phyloP scores from a whole-genome alignment of 768 basidiomycete species.

The Tylopilus plumbeoviolaceoides region DNA sequence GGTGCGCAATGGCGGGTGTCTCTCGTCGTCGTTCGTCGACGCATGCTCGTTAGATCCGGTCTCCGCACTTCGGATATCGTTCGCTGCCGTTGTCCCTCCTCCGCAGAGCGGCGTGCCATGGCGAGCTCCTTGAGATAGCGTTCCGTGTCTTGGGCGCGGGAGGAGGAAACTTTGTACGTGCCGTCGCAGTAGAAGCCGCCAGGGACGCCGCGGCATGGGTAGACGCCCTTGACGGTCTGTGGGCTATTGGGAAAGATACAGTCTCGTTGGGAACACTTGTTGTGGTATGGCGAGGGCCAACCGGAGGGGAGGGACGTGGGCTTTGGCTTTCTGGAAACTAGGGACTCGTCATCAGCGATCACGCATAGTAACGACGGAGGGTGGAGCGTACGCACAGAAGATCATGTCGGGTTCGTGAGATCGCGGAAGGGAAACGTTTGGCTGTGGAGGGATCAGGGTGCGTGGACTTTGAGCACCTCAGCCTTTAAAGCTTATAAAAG shows the following conservation, averaged over 20 bases:
- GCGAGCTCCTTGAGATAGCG: conserved; percentile 28
- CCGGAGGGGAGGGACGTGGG: conserved; percentile 23
- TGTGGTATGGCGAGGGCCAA: conserved; percentile 37
- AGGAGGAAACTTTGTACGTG: conserved; percentile 31
- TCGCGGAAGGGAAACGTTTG: conserved; percentile 1
- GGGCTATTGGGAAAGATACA: conserved; percentile 32
- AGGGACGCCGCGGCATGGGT: conserved; percentile 31
- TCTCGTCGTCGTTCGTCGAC: conserved; percentile 10
- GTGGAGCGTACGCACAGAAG: conserved; percentile 22
- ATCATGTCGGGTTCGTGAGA: conserved; percentile 23
- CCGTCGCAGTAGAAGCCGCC: conserved; percentile 35
- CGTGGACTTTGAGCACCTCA: conserved; percentile 13
- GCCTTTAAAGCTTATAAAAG: conserved; percentile 24
- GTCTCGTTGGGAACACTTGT: conserved; percentile 33
- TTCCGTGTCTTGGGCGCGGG: conserved; percentile 32
- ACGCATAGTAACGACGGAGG: neutral
- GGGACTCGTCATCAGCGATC: neutral
- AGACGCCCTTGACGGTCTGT: conserved; percentile 26
- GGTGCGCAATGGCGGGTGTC: conserved; percentile 8
- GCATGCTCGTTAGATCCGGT: conserved; percentile 17
- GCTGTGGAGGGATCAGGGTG: neutral
- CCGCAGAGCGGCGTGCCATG: conserved; percentile 21
- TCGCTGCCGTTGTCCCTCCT: conserved; percentile 30
- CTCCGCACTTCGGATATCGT: conserved; percentile 23
- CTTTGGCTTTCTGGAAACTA: conserved; percentile 32